Percentiles rank a stretch among this genome's conserved stretches.
phyloP scores from a whole-genome alignment of 2,329 filamentous ascomycete species.

The Aspergillus candidus region DNA sequence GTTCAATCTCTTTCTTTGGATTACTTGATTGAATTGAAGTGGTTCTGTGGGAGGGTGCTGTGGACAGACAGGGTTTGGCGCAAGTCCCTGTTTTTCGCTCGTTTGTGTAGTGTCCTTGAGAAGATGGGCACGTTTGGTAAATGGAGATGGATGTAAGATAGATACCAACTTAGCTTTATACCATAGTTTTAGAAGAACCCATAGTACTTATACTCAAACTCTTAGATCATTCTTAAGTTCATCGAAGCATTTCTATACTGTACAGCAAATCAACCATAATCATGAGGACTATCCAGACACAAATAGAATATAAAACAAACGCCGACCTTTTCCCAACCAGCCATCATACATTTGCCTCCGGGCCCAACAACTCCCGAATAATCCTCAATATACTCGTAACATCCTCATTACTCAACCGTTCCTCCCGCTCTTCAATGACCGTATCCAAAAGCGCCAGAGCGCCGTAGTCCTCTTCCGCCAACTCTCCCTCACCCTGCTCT shows the following conservation, averaged over 20 bases:
- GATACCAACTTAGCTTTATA: background rate
- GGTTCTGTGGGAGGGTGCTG: no score
- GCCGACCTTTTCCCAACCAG: background rate
- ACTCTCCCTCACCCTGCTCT: slow-evolving; percentile 19
- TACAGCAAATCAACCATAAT: background rate
- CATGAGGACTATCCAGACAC: background rate
- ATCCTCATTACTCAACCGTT: slow-evolving; percentile 35
- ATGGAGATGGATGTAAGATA: background rate
- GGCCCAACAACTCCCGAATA: slow-evolving; percentile 30
- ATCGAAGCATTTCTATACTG: no score
- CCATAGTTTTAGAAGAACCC: no score
- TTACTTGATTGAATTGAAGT: no score
- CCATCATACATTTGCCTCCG: background rate
- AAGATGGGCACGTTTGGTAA: no score
- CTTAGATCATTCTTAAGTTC: no score
- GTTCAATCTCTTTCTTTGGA: no score
- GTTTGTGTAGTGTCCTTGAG: no score
- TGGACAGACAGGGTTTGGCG: no score
- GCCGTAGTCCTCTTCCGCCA: slow-evolving; percentile 29
- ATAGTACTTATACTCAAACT: no score
- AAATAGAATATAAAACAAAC: background rate
- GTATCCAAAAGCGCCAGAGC: slow-evolving; percentile 35
- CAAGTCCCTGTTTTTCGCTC: no score
- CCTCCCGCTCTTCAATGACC: slow-evolving; percentile 40
- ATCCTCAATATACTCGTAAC: slow-evolving; percentile 30